Base-by-base conservation (phyloP, 331 rosid genomes). In the Arachis monticola region DNA sequence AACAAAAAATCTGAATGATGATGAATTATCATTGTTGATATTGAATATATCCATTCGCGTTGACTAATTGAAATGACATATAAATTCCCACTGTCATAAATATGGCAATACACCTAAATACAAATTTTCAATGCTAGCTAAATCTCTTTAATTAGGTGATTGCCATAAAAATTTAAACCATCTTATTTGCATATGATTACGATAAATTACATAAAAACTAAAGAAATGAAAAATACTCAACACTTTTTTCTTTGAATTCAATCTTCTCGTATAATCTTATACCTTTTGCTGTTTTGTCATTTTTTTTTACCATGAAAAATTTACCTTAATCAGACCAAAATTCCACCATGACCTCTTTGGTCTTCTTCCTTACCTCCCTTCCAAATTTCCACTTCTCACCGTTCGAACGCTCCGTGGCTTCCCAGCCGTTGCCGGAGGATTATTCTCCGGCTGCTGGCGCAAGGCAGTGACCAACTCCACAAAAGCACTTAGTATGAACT, bases 401-500 rank as follows among this genome's bases (percentile, higher is more conserved):
- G 88, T 82, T 11, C 90, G 77, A 55, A 76, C 74, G 6, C 83
- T 86, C 8, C 66, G 83, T 1, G 82, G 66, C 48, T 57, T 79
- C 42, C 32, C 0, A 0, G 31, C 6, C 4, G 3, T 0, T n/a
- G 9, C 67, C 50, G 76, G 53, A 68, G 12, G 47, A 2, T 42
- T 46, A 2, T 42, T 46, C 30, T 64, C 87, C 0, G 83, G 56
- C 7, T 53, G 50, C 14, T 40, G 79, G 17, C 96, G 85, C 85
- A 88, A 73, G 62, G 59, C 66, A 8, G 77, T 67, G 14, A 88
- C 60, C 81, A 91, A 73, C 48, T 93, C 98, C 0, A 82, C 90
- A 62, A 89, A 93, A 5, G 96, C 97, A 61, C 87, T 79, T 0
- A 93, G 77, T 42, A 93, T 84, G 66, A 82, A 90, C 78, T 78